These are phyloP conservation scores for Botrytis squamosa DNA, from an alignment of 2,329 filamentous ascomycete species.

Conservation along the genomic window DNA sequence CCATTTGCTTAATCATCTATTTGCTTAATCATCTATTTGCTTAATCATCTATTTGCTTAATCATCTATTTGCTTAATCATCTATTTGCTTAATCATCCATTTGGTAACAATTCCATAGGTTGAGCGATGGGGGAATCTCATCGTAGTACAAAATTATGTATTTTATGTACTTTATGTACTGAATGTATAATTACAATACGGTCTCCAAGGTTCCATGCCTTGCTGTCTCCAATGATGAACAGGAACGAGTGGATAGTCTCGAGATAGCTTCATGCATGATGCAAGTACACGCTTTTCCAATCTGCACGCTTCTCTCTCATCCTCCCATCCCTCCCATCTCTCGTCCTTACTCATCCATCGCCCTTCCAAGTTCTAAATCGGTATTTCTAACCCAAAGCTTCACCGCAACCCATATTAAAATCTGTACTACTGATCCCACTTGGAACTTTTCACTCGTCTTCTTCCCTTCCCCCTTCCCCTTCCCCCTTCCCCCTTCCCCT, in stretches of 20 bases:
- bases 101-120: not conserved
- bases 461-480: not conserved
- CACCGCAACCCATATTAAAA: conserved; percentile 15
- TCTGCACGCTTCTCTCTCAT: not conserved
- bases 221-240: conserved; percentile 10
- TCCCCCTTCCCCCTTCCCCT: not conserved
- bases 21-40: not conserved
- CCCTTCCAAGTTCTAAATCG: not conserved
- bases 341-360: not conserved
- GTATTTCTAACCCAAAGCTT: not conserved
- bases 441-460: not conserved
- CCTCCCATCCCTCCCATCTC: not conserved
- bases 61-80: too few species aligned
- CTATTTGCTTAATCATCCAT: not conserved
- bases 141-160: not conserved
- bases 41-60: too few species aligned
- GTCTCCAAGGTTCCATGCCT: not conserved
- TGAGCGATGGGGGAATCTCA: not conserved
- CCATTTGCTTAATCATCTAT: too few species aligned
- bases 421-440: conserved; percentile 1
- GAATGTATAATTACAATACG: not conserved
- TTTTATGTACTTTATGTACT: not conserved
- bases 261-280: conserved; percentile 1
- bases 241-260: not conserved
- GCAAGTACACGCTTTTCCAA: conserved; percentile 2